These are phyloP conservation scores for Melampsora abietis-canadensis DNA, from an alignment of 1,284 basidiomycete genomes.

Conservation along the genomic window DNA sequence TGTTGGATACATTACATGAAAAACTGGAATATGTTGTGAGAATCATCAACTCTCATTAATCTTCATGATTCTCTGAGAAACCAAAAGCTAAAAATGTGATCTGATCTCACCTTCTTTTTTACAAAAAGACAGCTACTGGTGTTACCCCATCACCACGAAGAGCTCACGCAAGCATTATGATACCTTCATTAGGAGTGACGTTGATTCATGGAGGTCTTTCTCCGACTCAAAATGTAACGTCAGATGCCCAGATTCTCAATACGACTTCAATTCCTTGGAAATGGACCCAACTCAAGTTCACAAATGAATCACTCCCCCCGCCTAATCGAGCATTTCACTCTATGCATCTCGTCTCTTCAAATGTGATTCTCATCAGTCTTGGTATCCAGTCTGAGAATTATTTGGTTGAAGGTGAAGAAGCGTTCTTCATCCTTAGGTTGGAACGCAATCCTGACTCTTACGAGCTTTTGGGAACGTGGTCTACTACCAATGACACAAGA, in stretches of 20 bases:
- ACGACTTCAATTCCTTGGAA: slow-evolving; percentile 3
- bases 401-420: slow-evolving; percentile 6
- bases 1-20: slow-evolving; percentile 1
- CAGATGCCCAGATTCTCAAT: background rate
- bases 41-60: background rate
- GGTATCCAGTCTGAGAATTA: background rate
- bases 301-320: background rate
- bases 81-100: background rate
- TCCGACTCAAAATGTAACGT: background rate
- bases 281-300: background rate
- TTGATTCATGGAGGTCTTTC: slow-evolving; percentile 2
- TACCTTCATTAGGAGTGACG: background rate
- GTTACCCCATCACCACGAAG: background rate
- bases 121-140: background rate
- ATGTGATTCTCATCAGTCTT: background rate
- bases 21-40: background rate
- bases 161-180: slow-evolving; percentile 1
- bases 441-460: background rate
- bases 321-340: slow-evolving; percentile 10
- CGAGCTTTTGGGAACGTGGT: background rate
- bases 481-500: background rate
- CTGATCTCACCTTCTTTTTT: background rate
- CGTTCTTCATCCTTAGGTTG: background rate
- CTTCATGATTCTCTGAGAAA: background rate
- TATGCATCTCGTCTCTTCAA: background rate